Evolutionary conservation across 2,329 filamentous ascomycete species (phyloP), one percentile per base, ranked within the genome.

Genomic region (Ceratocystis smalleyi): DNA sequence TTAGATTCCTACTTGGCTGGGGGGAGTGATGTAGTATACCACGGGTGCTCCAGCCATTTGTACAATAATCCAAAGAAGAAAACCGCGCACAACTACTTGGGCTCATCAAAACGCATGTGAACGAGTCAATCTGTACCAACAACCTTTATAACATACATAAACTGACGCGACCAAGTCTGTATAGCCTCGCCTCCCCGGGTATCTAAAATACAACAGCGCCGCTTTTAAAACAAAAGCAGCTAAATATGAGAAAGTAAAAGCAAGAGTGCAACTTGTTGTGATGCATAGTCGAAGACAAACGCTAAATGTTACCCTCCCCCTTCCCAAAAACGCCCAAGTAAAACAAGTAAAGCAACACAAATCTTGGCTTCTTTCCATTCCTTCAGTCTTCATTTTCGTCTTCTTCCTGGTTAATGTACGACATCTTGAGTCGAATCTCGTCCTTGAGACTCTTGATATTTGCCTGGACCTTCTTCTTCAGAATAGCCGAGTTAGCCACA

Each of bases 391-490:
- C 61, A 19, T 65, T 60, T 27, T 67, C 64, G 7, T 65, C 64
- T 43, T 66, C 59, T 24, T 70, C 69, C 17, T 69, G 68, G 60
- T 69, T 75, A 32, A 78, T 76, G 10, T 75, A 77, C 27, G 74
- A 74, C 68, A 75, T 75, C 70, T 78, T 78, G 65, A 77, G 72
- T 67, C 74, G 74, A 69, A 78, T 76, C 67, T 77, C 76, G 19
- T 73, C 74, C 70, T 73, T 75, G 59, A 77, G 72, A 70, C 76
- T 74, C 69, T 75, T 79, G 69, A 83, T 80, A 61, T 76, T 78
- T 27, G 72, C 73, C 68, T 80, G 75, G 19, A 83, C 71, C 30
- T 81, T 77, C 65, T 75, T 76, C 66, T 75, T 74, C 65, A 84
- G 71, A 65, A 83, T 78, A 65, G 75, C 74, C 69, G 78, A 79